Evolutionary conservation across 257 asterid genomes (phyloP).

Genomic region (Solanum lycopersicoides): DNA sequence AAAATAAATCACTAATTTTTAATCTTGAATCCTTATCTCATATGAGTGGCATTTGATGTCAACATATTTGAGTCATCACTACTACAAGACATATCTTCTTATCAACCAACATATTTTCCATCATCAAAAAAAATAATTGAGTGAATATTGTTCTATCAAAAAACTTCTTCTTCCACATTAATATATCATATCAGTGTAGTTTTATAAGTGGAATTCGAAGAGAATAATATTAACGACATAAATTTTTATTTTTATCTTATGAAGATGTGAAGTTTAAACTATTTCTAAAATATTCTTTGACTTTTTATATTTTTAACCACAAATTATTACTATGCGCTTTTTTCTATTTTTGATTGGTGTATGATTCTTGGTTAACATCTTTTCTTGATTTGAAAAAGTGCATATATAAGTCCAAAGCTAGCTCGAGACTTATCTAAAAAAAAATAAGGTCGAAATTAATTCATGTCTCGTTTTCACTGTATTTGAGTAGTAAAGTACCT

Average conservation of each 20-base stretch:
- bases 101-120: neutral
- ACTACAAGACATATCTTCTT: neutral
- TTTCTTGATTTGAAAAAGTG: neutral
- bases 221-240: too few species aligned
- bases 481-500: neutral
- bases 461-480: neutral
- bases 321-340: neutral
- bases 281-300: too few species aligned
- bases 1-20: neutral
- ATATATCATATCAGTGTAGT: too few species aligned
- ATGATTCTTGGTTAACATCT: neutral
- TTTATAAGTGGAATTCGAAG: fast-evolving
- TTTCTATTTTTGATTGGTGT: neutral
- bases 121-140: neutral
- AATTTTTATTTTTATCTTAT: too few species aligned
- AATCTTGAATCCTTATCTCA: neutral
- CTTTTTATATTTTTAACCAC: neutral
- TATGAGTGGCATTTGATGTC: neutral
- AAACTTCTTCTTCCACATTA: neutral
- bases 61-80: neutral
- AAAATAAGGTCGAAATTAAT: neutral
- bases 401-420: neutral
- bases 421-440: neutral
- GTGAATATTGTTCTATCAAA: neutral
- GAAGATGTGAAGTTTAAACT: too few species aligned